phyloP scores from a whole-genome alignment of 257 asterid genomes.

The Vinca minor region DNA sequence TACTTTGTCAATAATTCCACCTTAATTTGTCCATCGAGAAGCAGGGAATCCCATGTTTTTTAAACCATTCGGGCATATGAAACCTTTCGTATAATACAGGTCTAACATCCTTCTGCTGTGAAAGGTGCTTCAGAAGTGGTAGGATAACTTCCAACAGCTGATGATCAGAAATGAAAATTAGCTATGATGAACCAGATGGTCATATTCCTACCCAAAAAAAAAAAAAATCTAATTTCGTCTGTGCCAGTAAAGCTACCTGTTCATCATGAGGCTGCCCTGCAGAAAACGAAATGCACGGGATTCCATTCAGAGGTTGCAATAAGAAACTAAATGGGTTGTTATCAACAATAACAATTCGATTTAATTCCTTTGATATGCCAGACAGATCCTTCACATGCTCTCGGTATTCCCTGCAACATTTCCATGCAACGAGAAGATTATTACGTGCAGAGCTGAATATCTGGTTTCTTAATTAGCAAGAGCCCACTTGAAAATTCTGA shows the following conservation, averaged over 20 bases:
- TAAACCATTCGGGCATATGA: conserved; percentile 95
- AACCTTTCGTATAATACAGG: conserved; percentile 65
- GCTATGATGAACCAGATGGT: background rate
- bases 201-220: background rate
- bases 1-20: conserved; percentile 12
- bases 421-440: conserved; percentile 11
- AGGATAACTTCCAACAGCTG: conserved; percentile 90
- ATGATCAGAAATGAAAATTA: conserved; percentile 13
- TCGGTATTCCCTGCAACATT: conserved; percentile 59
- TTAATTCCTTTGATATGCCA: conserved; percentile 58
- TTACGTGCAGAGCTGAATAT: background rate
- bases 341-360: conserved; percentile 80
- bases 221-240: background rate
- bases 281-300: conserved; percentile 68
- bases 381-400: conserved; percentile 88
- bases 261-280: conserved; percentile 66
- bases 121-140: conserved; percentile 87
- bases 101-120: conserved; percentile 69
- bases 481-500: background rate
- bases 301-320: conserved; percentile 87
- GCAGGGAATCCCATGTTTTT: conserved; percentile 78
- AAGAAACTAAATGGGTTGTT: conserved; percentile 94
- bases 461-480: background rate
- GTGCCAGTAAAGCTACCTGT: conserved; percentile 38
- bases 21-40: conserved; percentile 39